Evolutionary conservation across 495 filamentous ascomycete genomes (phyloP), one percentile per base, ranked within the genome.

Genomic region (Recurvomyces mirabilis): DNA sequence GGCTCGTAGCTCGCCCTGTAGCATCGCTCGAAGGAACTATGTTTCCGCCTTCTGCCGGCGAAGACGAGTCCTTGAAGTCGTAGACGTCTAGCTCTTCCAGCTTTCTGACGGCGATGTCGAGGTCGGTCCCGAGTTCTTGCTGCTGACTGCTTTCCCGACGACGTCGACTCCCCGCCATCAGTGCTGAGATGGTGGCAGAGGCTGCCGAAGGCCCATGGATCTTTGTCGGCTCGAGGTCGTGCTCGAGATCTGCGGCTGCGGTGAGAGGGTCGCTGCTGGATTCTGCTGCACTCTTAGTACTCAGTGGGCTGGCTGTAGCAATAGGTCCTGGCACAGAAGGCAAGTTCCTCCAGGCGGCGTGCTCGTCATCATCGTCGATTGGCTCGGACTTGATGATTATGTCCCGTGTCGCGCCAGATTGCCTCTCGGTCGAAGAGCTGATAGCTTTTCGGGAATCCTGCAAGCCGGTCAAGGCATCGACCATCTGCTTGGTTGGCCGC

Each of bases 401-500:
- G n/a, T 23, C 22, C 1, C 20, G 26, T 38, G 22, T 23, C 5
- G 20, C 13, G 43, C 24, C 24, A 17, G 32, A 5, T 20, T 41
- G 28, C 34, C 21, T 36, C 30, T 37, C 38, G 22, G 2, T 24
- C 10, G 56, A 39, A 15, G 29, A 42, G 38, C 57, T 57, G 17
- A 41, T 51, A 35, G 43, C 49, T 15, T 51, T 42, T 3, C 51
- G 33, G 7, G 41, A 40, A 32, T 51, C 52, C 17, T 47, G 36
- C 7, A 52, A 42, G 5, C 52, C 48, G 11, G 26, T 51, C 7
- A 67, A 49, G 5, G 64, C 64, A 49, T 64, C 62, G 11, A 59
- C 58, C 25, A 65, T 47, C 28, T 63, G 47, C 47, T 66, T 62
- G 13, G 28, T 43, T 1, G 64, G 61, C 13, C 64, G 57, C n/a